A percentile compares a stretch with the other conserved stretches of the same genome.
phyloP scores from a whole-genome alignment of 2,329 filamentous ascomycete species.

The Pseudonectria buxi region DNA sequence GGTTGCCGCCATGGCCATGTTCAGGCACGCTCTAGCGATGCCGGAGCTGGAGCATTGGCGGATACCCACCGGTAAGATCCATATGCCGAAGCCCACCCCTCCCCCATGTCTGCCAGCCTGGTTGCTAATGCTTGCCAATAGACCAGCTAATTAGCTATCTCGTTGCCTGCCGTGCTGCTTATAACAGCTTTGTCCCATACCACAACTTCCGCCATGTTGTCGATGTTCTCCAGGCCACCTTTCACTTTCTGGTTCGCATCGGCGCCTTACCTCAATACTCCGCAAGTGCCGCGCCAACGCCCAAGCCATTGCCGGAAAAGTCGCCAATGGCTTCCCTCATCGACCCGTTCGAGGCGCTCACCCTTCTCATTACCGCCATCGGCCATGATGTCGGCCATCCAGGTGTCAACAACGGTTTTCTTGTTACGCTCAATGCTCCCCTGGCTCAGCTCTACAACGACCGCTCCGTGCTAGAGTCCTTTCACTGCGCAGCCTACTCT shows the following conservation, averaged over 20 bases:
- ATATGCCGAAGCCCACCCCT: slow-evolving; percentile 1
- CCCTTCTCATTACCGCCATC: slow-evolving; percentile 88
- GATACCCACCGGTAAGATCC: slow-evolving; percentile 64
- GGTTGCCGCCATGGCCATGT: slow-evolving; percentile 77
- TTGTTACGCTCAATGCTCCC: slow-evolving; percentile 85
- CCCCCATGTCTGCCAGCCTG: slow-evolving; percentile 2
- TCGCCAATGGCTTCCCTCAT: slow-evolving; percentile 69
- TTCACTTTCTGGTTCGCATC: slow-evolving; percentile 79
- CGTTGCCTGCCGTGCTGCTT: slow-evolving; percentile 83
- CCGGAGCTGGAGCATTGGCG: slow-evolving; percentile 76
- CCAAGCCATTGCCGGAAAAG: slow-evolving; percentile 31
- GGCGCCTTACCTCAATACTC: slow-evolving; percentile 66
- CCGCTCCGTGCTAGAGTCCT: slow-evolving; percentile 91
- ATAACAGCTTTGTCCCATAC: slow-evolving; percentile 93
- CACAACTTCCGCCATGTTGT: slow-evolving; percentile 98
- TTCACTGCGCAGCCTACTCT: slow-evolving; percentile 94
- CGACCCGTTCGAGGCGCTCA: slow-evolving; percentile 81
- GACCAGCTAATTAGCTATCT: slow-evolving; percentile 81
- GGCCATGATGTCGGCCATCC: slow-evolving; percentile 97
- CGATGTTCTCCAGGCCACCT: slow-evolving; percentile 89
- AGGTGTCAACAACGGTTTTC: slow-evolving; percentile 95
- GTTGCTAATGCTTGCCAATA: slow-evolving; percentile 38
- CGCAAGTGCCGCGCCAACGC: slow-evolving; percentile 27
- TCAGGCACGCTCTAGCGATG: slow-evolving; percentile 78
- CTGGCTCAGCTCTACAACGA: slow-evolving; percentile 96